Conservation (phyloP, 352 stramenopile species). For the Phytophthora niederhauseri region DNA sequence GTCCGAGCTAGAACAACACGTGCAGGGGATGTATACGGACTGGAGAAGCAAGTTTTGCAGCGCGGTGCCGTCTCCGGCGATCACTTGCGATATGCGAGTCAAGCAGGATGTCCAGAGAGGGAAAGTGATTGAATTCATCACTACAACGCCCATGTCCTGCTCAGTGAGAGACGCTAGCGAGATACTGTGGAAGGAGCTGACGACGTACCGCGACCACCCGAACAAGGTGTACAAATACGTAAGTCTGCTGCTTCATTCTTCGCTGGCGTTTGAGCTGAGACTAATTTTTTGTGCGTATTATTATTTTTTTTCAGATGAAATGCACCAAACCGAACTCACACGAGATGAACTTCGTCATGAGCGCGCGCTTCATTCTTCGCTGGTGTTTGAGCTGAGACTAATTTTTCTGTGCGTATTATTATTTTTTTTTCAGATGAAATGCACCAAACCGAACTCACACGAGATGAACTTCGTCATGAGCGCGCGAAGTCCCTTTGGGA, state of each 20-base stretch:
- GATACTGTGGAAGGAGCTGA: constrained; percentile 34
- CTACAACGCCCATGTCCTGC: constrained; percentile 32
- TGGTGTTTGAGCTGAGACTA: not conserved
- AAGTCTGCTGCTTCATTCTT: constrained; percentile 5
- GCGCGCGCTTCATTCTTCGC: not conserved
- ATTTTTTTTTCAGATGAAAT: constrained; percentile 19
- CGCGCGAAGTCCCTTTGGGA: constrained; percentile 12
- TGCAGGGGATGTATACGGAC: constrained; percentile 19
- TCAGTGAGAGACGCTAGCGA: constrained; percentile 15
- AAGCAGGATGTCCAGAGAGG: constrained; percentile 21
- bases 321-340: constrained; percentile 17
- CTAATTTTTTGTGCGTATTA: not conserved
- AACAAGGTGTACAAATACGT: constrained; percentile 36
- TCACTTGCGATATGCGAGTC: constrained; percentile 32
- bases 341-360: constrained; percentile 33
- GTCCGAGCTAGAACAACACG: constrained; percentile 17
- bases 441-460: constrained; percentile 16
- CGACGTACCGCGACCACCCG: constrained; percentile 22
- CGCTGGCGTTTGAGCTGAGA: not conserved
- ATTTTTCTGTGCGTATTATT: not conserved
- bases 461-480: constrained; percentile 34
- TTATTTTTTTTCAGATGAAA: constrained; percentile 19
- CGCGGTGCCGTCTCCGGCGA: not conserved
- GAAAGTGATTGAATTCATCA: constrained; percentile 32
- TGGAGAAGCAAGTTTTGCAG: not conserved